These are phyloP conservation scores for Vanrija sp. DNA, from an alignment of 1,284 basidiomycete species.

Conservation along the genomic window DNA sequence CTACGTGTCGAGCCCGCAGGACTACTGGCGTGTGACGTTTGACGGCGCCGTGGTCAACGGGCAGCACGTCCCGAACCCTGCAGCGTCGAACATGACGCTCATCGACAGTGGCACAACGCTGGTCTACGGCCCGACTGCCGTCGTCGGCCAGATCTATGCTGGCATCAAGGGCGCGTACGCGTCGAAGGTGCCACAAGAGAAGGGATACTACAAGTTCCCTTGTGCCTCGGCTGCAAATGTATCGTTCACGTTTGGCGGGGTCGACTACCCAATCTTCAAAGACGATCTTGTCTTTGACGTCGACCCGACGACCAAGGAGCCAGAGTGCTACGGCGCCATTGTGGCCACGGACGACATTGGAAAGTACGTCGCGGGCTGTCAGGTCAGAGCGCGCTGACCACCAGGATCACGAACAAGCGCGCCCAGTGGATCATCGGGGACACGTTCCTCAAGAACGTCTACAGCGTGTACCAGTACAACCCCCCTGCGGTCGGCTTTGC, in stretches of 20 bases:
- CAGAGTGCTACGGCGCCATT: no score
- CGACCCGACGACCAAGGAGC: no score
- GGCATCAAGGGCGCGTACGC: conserved; percentile 66
- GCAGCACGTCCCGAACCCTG: conserved; percentile 27
- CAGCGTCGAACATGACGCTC: conserved; percentile 24
- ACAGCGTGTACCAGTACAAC: conserved; percentile 44
- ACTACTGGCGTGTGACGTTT: conserved; percentile 51
- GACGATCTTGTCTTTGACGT: no score
- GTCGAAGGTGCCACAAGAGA: conserved; percentile 61
- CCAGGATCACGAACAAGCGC: no score
- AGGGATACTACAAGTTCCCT: conserved; percentile 68
- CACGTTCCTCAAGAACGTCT: conserved; percentile 47
- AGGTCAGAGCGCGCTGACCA: no score
- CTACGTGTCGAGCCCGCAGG: conserved; percentile 55
- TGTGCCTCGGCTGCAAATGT: conserved; percentile 66
- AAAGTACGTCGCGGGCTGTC: no score
- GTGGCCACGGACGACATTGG: no score
- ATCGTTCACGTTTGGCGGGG: conserved; percentile 64
- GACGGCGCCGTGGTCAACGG: conserved; percentile 49
- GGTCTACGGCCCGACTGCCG: conserved; percentile 68
- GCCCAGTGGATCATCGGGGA: no score
- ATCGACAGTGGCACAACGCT: conserved; percentile 79
- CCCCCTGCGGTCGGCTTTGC: no score
- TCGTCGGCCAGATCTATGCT: conserved; percentile 64
- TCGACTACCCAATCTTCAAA: conserved; percentile 55